Evolutionary conservation across 495 filamentous ascomycete genomes (phyloP), one percentile per base, ranked within the genome.

Genomic region (Hyaloscypha variabilis): DNA sequence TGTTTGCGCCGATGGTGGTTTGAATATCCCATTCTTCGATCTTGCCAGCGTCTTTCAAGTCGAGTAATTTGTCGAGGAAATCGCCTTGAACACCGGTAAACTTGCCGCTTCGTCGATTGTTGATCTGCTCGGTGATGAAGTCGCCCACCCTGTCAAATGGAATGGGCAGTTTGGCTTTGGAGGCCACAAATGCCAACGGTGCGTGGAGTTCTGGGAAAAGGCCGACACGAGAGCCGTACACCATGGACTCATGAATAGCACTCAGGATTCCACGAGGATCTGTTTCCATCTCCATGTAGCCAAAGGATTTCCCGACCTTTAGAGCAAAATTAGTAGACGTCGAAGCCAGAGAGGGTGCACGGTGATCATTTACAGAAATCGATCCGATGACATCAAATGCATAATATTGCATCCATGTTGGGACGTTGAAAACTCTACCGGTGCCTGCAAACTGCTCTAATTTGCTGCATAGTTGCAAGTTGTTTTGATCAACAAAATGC

Each of bases 401-500:
- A 46, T 74, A 77, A 62, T 74, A 80, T 42, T 71, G 77, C 42
- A 80, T 72, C 78, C 78, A 82, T 21, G 58, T 23, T 8, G 53
- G 25, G 6, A 56, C 28, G 14, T 24, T 8, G 6, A 29, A 11
- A 6, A 17, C 2, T 25, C 53, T 29, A 8, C 53, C 6, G 13
- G 21, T 17, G 14, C 14, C 21, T 17, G 21, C 53, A 24, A 56
- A 6, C 26, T 56, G 6, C 1, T 29, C 21, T 6, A 56, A 26
- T 17, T 2, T 24, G 21, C 21, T 5, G 28, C 25, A 17, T 1
- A 29, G 53, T 17, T 29, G 1, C 21, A 11, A 25, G 2, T 56
- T 17, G 14, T 82, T 6, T 78, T 68, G 56, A 34, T 87, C 79
- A 2, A 83, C 83, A 49, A 80, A 83, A 10, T 71, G 69, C 70